These are phyloP conservation scores for Lycium barbarum DNA, from an alignment of 257 asterid species.

Conservation along the genomic window DNA sequence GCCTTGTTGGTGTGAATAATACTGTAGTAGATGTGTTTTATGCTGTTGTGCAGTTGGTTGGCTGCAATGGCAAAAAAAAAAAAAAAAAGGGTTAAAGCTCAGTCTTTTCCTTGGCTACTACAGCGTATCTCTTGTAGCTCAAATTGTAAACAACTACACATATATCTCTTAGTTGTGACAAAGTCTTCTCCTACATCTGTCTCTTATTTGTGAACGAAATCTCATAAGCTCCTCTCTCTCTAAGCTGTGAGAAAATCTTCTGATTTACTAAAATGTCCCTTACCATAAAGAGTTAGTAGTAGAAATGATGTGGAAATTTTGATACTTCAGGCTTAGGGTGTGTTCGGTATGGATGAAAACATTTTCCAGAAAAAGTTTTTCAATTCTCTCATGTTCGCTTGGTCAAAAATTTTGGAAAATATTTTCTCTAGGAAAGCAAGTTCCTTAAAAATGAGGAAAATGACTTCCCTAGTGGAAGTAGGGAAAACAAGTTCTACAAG, in stretches of 20 bases:
- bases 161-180: conserved; percentile 4
- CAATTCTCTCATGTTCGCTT: too few relatives aligned
- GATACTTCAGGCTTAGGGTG: neutral
- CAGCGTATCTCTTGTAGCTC: neutral
- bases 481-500: too few relatives aligned
- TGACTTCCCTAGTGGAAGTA: too few relatives aligned
- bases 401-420: too few relatives aligned
- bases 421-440: too few relatives aligned
- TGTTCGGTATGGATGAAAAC: too few relatives aligned
- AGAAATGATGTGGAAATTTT: neutral
- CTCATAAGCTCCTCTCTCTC: neutral
- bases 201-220: neutral
- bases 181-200: neutral
- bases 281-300: neutral
- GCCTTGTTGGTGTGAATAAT: neutral
- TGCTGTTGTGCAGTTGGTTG: neutral
- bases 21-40: neutral
- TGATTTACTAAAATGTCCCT: neutral
- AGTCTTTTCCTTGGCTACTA: neutral
- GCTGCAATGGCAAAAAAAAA: neutral
- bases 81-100: neutral
- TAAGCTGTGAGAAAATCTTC: neutral
- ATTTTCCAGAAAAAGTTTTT: too few relatives aligned
- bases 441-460: too few relatives aligned
- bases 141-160: neutral